Base-by-base conservation (phyloP, 2,329 filamentous ascomycete genomes). In the Cercospora beticola region DNA sequence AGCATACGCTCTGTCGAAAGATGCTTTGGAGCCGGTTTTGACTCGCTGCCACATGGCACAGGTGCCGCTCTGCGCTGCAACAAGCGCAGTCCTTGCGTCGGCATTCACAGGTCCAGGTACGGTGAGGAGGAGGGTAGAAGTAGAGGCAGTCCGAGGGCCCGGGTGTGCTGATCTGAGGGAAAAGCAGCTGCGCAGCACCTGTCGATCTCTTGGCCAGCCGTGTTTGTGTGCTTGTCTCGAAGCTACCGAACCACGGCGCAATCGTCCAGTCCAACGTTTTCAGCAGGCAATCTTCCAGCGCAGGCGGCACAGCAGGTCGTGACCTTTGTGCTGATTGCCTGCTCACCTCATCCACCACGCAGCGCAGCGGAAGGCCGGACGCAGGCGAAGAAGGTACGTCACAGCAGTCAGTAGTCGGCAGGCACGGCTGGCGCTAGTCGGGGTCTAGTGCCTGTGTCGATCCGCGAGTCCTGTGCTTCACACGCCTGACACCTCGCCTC, bases 1-100 rank as follows among this genome's bases (percentile, higher is more conserved):
- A 59, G 83, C 84, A 84, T 89, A 93, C 68, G 89, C 86, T 77
- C 91, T 92, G 80, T 93, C 90, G 79, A 92, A 92, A 70, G 90
- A 89, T 68, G 87, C 86, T 78, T 91, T 90, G 73, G 81, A 83
- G 65, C 81, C 80, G 0, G 80, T 83, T 77, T 86, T 87, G 64
- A 86, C 86, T 69, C 80, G 81, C 65, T 85, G 82, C 86, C 86
- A 88, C 46, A 86, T 40, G 33, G 33, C 33, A 40, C 54, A 28
- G 26, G 26, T 28, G 26, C 26, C 26, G 5, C 23, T 28, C 28
- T 57, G 54, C 54, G 12, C 21, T n/a, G n/a, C n/a, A n/a, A n/a
- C n/a, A n/a, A n/a, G 66, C 60, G 23, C 23, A 6, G 7, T 46
- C 26, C n/a, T n/a, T 43, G 62, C 21, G 31, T 26, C 49, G 18